Conservation (phyloP, 768 basidiomycete genomes). For the Panus rudis region DNA sequence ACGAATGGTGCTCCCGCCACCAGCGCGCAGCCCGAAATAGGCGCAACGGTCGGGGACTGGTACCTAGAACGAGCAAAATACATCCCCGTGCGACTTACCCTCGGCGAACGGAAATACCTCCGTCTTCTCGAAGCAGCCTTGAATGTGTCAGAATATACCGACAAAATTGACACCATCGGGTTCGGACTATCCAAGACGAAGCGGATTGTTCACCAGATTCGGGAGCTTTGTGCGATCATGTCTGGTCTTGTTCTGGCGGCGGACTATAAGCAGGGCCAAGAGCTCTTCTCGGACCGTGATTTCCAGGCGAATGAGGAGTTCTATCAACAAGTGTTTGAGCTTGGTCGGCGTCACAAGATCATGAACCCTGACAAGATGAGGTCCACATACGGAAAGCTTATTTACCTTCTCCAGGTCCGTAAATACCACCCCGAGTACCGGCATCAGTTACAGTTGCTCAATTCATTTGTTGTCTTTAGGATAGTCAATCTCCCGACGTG, state of each 20-base stretch:
- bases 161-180: slow-evolving; percentile 80
- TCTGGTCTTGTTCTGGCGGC: slow-evolving; percentile 77
- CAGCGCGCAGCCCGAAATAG: slow-evolving; percentile 52
- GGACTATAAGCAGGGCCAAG: slow-evolving; percentile 86
- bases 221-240: slow-evolving; percentile 82
- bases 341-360: slow-evolving; percentile 81
- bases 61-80: slow-evolving; percentile 76
- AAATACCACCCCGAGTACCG: neutral
- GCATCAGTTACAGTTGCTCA: slow-evolving; percentile 1
- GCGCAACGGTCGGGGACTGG: slow-evolving; percentile 71
- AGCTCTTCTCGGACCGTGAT: slow-evolving; percentile 75
- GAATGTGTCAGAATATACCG: slow-evolving; percentile 81
- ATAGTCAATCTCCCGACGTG: slow-evolving; percentile 80
- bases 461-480: slow-evolving; percentile 35
- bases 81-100: slow-evolving; percentile 72
- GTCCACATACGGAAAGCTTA: slow-evolving; percentile 79
- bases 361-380: slow-evolving; percentile 94
- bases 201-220: slow-evolving; percentile 80
- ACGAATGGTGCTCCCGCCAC: slow-evolving; percentile 35
- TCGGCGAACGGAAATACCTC: slow-evolving; percentile 75
- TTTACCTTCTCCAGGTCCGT: slow-evolving; percentile 73
- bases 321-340: slow-evolving; percentile 74
- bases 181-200: slow-evolving; percentile 79
- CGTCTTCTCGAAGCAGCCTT: slow-evolving; percentile 82
- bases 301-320: slow-evolving; percentile 76